Evolutionary conservation across 352 stramenopile genomes (phyloP).

Genomic region (Thalassiosira ordinaria): DNA sequence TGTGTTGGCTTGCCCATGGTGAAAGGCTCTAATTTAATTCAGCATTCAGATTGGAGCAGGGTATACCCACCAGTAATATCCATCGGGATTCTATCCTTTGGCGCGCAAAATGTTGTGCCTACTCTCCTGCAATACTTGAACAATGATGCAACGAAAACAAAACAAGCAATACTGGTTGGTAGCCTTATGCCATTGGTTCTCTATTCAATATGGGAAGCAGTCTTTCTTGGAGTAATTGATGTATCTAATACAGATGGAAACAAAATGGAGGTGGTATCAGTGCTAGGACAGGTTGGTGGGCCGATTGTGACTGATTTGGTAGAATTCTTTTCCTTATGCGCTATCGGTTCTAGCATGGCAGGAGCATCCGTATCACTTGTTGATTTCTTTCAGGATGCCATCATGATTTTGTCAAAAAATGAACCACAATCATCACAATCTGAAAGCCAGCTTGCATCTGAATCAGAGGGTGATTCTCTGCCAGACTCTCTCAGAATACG

Average conservation of each 20-base stretch:
- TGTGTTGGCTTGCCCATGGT: slow-evolving; percentile 45
- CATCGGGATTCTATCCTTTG: slow-evolving; percentile 78
- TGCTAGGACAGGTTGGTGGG: slow-evolving; percentile 36
- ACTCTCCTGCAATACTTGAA: slow-evolving; percentile 73
- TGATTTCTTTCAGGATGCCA: slow-evolving; percentile 68
- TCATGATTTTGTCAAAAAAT: slow-evolving; percentile 40
- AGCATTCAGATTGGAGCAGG: slow-evolving; percentile 51
- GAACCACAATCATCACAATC: neutral
- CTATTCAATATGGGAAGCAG: slow-evolving; percentile 76
- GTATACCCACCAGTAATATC: slow-evolving; percentile 70
- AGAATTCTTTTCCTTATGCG: slow-evolving; percentile 61
- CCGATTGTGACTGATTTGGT: slow-evolving; percentile 49
- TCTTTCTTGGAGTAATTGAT: slow-evolving; percentile 71
- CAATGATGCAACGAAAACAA: slow-evolving; percentile 58
- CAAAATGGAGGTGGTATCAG: slow-evolving; percentile 54
- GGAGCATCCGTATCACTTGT: slow-evolving; percentile 63
- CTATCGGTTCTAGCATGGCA: slow-evolving; percentile 65
- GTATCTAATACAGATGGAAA: slow-evolving; percentile 36
- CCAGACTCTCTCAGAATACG: slow-evolving; percentile 14
- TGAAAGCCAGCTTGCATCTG: neutral
- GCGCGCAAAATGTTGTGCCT: slow-evolving; percentile 84
- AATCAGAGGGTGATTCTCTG: slow-evolving; percentile 1
- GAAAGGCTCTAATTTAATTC: slow-evolving; percentile 47
- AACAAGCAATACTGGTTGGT: slow-evolving; percentile 66
- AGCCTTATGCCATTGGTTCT: slow-evolving; percentile 74